Percentiles rank a stretch among this genome's conserved stretches.
Conservation (phyloP, 2,329 filamentous ascomycete genomes). For the Claviceps fusiformis region DNA sequence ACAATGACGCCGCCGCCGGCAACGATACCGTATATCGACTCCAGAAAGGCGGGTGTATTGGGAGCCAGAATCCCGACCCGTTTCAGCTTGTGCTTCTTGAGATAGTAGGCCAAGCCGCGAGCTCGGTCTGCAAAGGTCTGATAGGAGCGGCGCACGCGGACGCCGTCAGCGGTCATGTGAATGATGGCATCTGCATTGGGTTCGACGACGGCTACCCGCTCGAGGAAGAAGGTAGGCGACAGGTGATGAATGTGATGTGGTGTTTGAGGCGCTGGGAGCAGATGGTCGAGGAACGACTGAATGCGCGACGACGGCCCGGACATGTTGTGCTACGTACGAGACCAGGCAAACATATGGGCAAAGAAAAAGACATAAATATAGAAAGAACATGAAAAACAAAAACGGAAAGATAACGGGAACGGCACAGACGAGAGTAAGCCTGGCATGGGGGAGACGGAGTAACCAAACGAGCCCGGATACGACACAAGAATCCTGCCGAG, state of each 20-base stretch:
- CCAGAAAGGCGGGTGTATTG: conserved; percentile 90
- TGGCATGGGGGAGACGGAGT: too few relatives aligned
- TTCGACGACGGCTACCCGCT: conserved; percentile 76
- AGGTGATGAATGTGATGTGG: conserved; percentile 59
- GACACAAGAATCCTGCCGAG: too few relatives aligned
- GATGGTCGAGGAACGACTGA: conserved; percentile 40
- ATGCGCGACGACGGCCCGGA: conserved; percentile 51
- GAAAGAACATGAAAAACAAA: too few relatives aligned
- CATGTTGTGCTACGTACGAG: conserved; percentile 31
- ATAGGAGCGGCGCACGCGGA: conserved; percentile 64
- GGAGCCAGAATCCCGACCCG: conserved; percentile 77
- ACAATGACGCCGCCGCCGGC: conserved; percentile 71
- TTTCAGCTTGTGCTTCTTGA: conserved; percentile 59
- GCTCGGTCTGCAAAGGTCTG: conserved; percentile 73
- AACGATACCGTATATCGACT: conserved; percentile 76
- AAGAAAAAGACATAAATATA: too few relatives aligned
- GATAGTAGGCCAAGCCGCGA: conserved; percentile 74
- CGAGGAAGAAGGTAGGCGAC: conserved; percentile 76
- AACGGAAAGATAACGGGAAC: too few relatives aligned
- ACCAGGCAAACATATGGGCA: not conserved
- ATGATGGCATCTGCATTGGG: conserved; percentile 74
- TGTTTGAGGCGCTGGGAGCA: conserved; percentile 26
- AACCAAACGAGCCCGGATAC: too few relatives aligned
- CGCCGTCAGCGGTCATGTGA: conserved; percentile 68
- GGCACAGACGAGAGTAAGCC: not conserved